These are phyloP conservation scores for Mrakia gelida DNA, from an alignment of 768 basidiomycete genomes.

Conservation along the genomic window DNA sequence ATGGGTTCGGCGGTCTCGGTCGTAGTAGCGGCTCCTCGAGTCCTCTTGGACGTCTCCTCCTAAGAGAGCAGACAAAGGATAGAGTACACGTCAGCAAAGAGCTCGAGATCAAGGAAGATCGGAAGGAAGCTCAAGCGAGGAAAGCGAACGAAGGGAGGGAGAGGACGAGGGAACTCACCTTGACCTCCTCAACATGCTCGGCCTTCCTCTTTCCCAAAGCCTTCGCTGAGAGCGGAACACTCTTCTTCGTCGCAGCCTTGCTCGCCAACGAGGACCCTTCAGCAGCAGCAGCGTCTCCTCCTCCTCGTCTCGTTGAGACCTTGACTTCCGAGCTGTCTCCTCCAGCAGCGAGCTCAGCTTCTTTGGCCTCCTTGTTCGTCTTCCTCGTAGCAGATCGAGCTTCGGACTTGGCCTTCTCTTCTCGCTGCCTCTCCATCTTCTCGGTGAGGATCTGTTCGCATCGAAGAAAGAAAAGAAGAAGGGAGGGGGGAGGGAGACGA, in stretches of 20 bases:
- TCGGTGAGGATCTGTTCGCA: slow-evolving; percentile 54
- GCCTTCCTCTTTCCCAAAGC: slow-evolving; percentile 37
- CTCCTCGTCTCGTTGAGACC: slow-evolving; percentile 30
- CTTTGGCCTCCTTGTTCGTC: slow-evolving; percentile 42
- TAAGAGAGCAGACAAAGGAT: slow-evolving; percentile 19
- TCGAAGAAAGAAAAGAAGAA: not conserved
- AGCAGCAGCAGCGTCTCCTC: not conserved
- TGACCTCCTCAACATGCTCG: slow-evolving; percentile 16
- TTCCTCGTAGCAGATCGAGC: slow-evolving; percentile 36
- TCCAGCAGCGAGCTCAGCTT: slow-evolving; percentile 7
- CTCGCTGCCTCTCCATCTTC: slow-evolving; percentile 59
- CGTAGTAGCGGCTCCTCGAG: too few relatives aligned
- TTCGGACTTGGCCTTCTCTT: slow-evolving; percentile 39
- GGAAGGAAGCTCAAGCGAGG: not conserved
- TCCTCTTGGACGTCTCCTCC: not conserved
- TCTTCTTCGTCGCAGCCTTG: slow-evolving; percentile 35
- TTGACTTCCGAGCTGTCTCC: slow-evolving; percentile 31
- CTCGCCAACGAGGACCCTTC: slow-evolving; percentile 15
- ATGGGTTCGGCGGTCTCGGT: slow-evolving; percentile 33
- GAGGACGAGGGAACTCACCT: slow-evolving; percentile 8
- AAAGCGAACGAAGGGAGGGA: not conserved
- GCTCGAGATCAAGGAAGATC: not conserved
- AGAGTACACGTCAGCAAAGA: not conserved
- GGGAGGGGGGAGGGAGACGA: not conserved
- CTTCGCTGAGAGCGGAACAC: slow-evolving; percentile 34